Evolutionary conservation across 495 filamentous ascomycete species (phyloP).

Genomic region (Daldinia grandis): DNA sequence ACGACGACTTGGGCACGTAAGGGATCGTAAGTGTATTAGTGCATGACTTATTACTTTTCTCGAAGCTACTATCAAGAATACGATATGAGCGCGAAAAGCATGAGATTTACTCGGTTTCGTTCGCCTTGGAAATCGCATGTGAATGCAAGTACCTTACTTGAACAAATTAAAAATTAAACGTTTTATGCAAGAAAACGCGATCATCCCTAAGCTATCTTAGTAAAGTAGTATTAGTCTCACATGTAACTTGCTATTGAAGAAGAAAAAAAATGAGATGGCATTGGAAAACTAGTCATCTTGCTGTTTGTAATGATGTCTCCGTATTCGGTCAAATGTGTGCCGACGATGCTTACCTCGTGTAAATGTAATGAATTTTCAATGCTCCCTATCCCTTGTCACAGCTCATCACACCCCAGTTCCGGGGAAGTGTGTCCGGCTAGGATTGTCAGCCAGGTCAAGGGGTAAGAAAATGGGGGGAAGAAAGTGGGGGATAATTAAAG

Average conservation of each 20-base stretch:
- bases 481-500: conserved; percentile 17
- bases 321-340: conserved; percentile 11
- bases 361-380: conserved; percentile 8
- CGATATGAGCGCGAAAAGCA: not conserved
- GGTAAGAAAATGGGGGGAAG: conserved; percentile 8
- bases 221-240: not conserved
- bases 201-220: not conserved
- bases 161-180: not conserved
- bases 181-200: not conserved
- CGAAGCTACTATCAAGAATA: not conserved
- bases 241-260: not conserved
- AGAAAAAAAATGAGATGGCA: not conserved
- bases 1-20: not conserved
- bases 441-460: conserved; percentile 39
- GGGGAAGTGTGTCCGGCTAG: conserved; percentile 38
- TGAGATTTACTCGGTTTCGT: not conserved
- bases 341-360: conserved; percentile 18
- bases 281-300: not conserved
- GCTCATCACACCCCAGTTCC: conserved; percentile 34
- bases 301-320: conserved; percentile 6
- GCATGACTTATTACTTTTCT: not conserved
- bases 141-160: not conserved
- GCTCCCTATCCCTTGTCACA: conserved; percentile 23
- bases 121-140: not conserved
- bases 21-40: conserved; percentile 1